Conservation (phyloP, 2,329 filamentous ascomycete genomes). For the Pestalotiopsis sp. region DNA sequence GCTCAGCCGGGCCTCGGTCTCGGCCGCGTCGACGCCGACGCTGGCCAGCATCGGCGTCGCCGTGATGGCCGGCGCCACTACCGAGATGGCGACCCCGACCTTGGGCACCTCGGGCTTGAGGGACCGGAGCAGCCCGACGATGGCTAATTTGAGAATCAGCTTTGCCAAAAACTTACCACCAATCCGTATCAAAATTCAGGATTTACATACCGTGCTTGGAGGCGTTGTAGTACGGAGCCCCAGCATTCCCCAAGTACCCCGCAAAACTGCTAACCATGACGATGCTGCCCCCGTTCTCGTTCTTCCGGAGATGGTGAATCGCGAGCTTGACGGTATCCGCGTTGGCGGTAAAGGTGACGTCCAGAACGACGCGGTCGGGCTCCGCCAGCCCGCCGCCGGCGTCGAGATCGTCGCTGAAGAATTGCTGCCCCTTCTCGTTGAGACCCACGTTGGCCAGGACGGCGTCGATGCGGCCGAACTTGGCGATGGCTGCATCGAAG, state of each 20-base stretch:
- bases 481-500: conserved; percentile 54
- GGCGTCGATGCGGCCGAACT: conserved; percentile 76
- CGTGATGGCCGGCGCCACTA: conserved; percentile 7
- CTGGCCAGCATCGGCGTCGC: conserved; percentile 2
- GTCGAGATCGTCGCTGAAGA: conserved; percentile 48
- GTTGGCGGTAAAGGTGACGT: conserved; percentile 51
- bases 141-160: neutral
- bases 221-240: conserved; percentile 6
- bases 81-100: conserved; percentile 6
- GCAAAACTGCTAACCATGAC: conserved; percentile 31
- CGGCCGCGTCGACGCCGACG: neutral
- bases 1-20: neutral
- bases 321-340: conserved; percentile 53
- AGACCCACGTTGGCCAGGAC: conserved; percentile 69
- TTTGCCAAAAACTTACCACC: too few relatives aligned
- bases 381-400: conserved; percentile 50
- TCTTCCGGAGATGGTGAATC: conserved; percentile 51
- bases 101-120: conserved; percentile 4
- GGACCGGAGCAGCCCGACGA: conserved; percentile 2
- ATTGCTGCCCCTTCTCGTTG: conserved; percentile 43
- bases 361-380: conserved; percentile 44
- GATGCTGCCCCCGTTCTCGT: conserved; percentile 50
- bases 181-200: too few relatives aligned
- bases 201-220: conserved; percentile 3
- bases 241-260: conserved; percentile 4